A percentile compares a stretch with the other conserved stretches of the same genome.
Evolutionary conservation across 108 stramenopile genomes (phyloP).

Genomic region (Craspedostauros australis): DNA sequence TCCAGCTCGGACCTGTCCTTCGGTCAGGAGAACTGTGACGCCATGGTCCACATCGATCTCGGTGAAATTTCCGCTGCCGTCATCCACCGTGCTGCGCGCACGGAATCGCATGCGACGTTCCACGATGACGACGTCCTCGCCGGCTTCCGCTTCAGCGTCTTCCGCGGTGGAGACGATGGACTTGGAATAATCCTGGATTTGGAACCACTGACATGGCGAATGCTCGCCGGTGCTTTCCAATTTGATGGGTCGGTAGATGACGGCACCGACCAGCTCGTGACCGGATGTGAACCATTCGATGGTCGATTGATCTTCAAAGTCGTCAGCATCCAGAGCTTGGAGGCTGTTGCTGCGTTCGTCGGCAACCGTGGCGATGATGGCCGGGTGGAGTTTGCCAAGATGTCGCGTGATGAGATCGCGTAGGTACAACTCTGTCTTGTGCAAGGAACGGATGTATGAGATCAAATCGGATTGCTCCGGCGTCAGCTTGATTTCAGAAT

Average conservation of each 20-base stretch:
- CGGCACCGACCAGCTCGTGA: slow-evolving; percentile 39
- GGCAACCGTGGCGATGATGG: slow-evolving; percentile 62
- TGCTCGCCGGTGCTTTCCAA: slow-evolving; percentile 14
- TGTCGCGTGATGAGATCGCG: slow-evolving; percentile 42
- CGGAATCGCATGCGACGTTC: slow-evolving; percentile 71
- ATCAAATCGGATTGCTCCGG: slow-evolving; percentile 16
- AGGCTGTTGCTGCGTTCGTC: slow-evolving; percentile 62
- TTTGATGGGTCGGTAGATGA: slow-evolving; percentile 46
- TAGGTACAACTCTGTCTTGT: slow-evolving; percentile 54
- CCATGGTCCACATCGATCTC: slow-evolving; percentile 14
- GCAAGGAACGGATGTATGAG: slow-evolving; percentile 53
- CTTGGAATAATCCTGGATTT: slow-evolving; percentile 41
- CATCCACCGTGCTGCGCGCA: slow-evolving; percentile 16
- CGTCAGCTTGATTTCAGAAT: slow-evolving; percentile 1
- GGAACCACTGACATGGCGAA: slow-evolving; percentile 56
- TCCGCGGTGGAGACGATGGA: slow-evolving; percentile 36
- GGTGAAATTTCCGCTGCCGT: too few species aligned
- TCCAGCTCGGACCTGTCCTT: slow-evolving; percentile 78
- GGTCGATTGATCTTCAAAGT: slow-evolving; percentile 38
- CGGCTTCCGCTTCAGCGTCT: slow-evolving; percentile 15
- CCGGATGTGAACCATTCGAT: slow-evolving; percentile 45
- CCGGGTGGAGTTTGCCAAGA: slow-evolving; percentile 38
- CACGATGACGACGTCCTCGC: slow-evolving; percentile 21
- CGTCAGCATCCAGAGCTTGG: slow-evolving; percentile 47
- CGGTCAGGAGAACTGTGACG: slow-evolving; percentile 55